Evolutionary conservation across 768 basidiomycete genomes (phyloP), one percentile per base, ranked within the genome.

Genomic region (Xerocomus brunneocitrinus): DNA sequence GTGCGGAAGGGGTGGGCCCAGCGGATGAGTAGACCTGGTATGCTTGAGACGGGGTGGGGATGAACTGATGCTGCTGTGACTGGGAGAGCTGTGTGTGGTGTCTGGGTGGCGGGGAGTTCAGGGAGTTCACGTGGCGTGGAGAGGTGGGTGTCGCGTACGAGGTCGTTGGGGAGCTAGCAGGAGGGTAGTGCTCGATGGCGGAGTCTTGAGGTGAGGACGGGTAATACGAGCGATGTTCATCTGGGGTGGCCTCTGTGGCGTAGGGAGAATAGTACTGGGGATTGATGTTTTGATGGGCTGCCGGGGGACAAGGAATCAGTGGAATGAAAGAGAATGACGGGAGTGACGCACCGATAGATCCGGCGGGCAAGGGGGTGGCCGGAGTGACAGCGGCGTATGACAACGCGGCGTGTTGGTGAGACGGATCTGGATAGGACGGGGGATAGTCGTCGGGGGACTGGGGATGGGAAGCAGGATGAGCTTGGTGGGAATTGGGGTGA

Each of bases 11-110:
- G 49, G 59, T 57, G 3, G 64, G 61, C 4, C 58, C 60, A 47
- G 71, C 58, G 14, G 60, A 67, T 4, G 71, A 67, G 55, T 74
- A 72, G 27, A 64, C 58, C 30, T 70, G 70, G 53, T 65, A 71
- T 5, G 74, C 55, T 47, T 80, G 76, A 3, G 76, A 76, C 6
- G 79, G 79, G 1, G 79, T 79, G 5, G 79, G 76, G 39, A 79
- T 76, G 58, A 80, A 80, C 6, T 71, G 69, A 3, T 62, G 62
- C 24, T 65, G 57, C 3, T 60, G 59, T 5, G 60, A 53, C 61
- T 57, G 60, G 28, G 60, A 0, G 28, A 46, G 53, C 9, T 62
- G 62, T 28, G 35, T 3, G 8, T 52, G 64, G 42, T 59, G 64
- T 45, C 59, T 60, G 42, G 56, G 55, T 30, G 58, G 1, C 38